These are phyloP conservation scores for Talaromyces funiculosus DNA, from an alignment of 2,329 filamentous ascomycete genomes.

Conservation along the genomic window DNA sequence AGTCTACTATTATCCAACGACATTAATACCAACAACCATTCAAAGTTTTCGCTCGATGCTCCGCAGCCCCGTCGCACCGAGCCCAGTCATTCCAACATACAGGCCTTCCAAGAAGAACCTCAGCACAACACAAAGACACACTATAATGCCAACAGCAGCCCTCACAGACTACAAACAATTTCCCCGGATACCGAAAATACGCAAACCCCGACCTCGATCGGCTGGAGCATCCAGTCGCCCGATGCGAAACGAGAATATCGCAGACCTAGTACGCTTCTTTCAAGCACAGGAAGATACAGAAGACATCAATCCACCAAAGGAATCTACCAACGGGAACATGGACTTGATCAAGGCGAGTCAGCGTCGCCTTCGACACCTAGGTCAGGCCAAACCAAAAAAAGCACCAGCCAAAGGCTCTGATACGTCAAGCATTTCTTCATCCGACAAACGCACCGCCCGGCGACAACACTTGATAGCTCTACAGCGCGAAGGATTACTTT, in stretches of 20 bases:
- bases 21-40: background rate
- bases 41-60: conserved; percentile 13
- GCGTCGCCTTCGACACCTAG: conserved; percentile 31
- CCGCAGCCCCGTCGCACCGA: conserved; percentile 27
- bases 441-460: conserved; percentile 16
- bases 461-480: conserved; percentile 25
- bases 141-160: conserved; percentile 12
- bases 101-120: conserved; percentile 11
- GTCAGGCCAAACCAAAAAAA: conserved; percentile 23
- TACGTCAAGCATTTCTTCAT: background rate
- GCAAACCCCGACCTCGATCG: conserved; percentile 24
- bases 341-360: conserved; percentile 28
- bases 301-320: conserved; percentile 10
- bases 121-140: background rate
- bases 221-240: conserved; percentile 27
- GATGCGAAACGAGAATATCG: conserved; percentile 28
- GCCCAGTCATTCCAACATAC: conserved; percentile 31
- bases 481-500: conserved; percentile 27
- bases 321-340: conserved; percentile 23
- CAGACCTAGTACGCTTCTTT: conserved; percentile 34
- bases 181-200: conserved; percentile 1
- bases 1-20: background rate
- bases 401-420: conserved; percentile 3
- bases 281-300: conserved; percentile 18
- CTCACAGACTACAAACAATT: conserved; percentile 4